Evolutionary conservation across 179 eudicot species (phyloP).

Genomic region (Beta lomatogona): DNA sequence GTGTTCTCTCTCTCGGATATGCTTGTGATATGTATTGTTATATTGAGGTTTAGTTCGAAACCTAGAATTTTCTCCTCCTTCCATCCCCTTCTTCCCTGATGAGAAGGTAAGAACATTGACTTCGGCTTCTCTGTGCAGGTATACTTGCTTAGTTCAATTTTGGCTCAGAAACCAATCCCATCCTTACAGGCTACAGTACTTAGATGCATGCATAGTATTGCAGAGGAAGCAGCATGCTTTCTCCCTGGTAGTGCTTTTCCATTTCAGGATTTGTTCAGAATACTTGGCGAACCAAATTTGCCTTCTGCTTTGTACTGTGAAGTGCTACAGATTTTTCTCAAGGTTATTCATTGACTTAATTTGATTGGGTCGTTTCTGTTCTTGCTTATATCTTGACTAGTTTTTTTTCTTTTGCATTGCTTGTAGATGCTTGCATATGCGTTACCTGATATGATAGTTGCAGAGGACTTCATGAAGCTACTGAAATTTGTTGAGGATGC

Average conservation of each 20-base stretch:
- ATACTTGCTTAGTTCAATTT: constrained; percentile 56
- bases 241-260: constrained; percentile 36
- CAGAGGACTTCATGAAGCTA: constrained; percentile 46
- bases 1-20: neutral
- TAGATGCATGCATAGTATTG: constrained; percentile 50
- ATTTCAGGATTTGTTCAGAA: constrained; percentile 39
- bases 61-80: neutral
- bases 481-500: constrained; percentile 40
- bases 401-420: constrained; percentile 23
- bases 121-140: constrained; percentile 47
- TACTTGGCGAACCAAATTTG: constrained; percentile 45
- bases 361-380: neutral
- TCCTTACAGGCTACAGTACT: constrained; percentile 53
- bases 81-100: neutral
- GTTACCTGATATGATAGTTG: constrained; percentile 32
- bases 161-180: constrained; percentile 46
- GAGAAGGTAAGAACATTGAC: neutral
- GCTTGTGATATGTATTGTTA: neutral
- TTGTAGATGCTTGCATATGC: constrained; percentile 57
- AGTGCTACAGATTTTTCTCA: constrained; percentile 52
- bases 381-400: constrained; percentile 17
- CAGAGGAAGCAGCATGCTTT: constrained; percentile 45
- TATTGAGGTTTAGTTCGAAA: neutral
- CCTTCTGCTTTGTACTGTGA: constrained; percentile 56
- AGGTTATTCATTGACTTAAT: constrained; percentile 42